Conservation (phyloP, 805 yeast species). For the Yarrowia sp. region DNA sequence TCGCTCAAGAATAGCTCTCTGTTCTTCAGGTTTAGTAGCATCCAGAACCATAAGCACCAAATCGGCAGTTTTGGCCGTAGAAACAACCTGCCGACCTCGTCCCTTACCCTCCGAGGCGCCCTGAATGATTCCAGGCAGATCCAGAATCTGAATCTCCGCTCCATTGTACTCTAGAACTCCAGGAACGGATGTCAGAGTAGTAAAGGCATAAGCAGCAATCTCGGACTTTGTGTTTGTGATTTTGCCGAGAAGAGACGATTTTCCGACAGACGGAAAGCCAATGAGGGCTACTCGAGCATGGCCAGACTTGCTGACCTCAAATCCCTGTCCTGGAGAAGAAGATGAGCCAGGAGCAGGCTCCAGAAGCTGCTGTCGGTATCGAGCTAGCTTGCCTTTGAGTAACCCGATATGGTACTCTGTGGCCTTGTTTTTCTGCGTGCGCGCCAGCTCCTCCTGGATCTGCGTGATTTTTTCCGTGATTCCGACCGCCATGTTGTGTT, state of each 20-base stretch:
- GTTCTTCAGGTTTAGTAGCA: constrained; percentile 91
- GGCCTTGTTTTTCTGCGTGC: constrained; percentile 96
- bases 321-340: constrained; percentile 75
- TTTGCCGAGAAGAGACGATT: constrained; percentile 82
- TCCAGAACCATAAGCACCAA: constrained; percentile 89
- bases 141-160: constrained; percentile 96
- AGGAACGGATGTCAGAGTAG: constrained; percentile 94
- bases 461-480: constrained; percentile 69
- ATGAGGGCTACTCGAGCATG: constrained; percentile 94
- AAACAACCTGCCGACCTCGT: constrained; percentile 93
- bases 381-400: constrained; percentile 89
- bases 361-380: constrained; percentile 83
- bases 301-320: constrained; percentile 92
- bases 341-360: constrained; percentile 82
- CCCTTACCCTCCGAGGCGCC: constrained; percentile 98
- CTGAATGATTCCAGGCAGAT: constrained; percentile 93
- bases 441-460: constrained; percentile 88
- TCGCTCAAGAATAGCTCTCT: constrained; percentile 77
- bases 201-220: constrained; percentile 92
- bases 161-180: constrained; percentile 94
- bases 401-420: constrained; percentile 96
- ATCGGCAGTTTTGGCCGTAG: constrained; percentile 95
- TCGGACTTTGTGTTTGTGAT: constrained; percentile 93
- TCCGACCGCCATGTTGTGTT: neutral
- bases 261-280: constrained; percentile 98